Percentiles rank a stretch among this genome's conserved stretches.
Evolutionary conservation across 331 rosid genomes (phyloP).

Genomic region (Acacia concinna): DNA sequence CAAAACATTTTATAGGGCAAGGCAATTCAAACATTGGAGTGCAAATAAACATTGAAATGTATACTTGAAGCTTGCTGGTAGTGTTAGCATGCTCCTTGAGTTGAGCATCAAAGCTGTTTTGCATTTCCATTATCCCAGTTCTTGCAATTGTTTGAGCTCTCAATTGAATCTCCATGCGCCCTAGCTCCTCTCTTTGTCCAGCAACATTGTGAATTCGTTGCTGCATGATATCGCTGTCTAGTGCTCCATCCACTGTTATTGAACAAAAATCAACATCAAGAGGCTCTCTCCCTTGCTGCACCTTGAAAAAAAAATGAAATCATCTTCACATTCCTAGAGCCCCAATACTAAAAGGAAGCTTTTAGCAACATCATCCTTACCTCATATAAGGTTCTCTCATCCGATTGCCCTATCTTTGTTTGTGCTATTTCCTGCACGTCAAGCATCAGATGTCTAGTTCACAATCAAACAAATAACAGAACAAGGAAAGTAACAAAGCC

Average conservation of each 20-base stretch:
- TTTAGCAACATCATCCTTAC: constrained; percentile 54
- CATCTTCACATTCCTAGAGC: constrained; percentile 49
- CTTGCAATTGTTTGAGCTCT: constrained; percentile 88
- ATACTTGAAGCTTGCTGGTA: constrained; percentile 74
- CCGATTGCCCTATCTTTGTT: constrained; percentile 70
- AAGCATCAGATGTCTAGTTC: constrained; percentile 27
- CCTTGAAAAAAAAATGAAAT: constrained; percentile 65
- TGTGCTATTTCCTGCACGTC: constrained; percentile 63
- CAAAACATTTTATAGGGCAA: not conserved
- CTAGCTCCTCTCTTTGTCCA: constrained; percentile 82
- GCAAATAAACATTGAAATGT: not conserved
- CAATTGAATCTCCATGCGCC: constrained; percentile 74
- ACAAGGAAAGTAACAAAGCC: not conserved
- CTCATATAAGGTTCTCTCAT: constrained; percentile 94
- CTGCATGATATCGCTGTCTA: constrained; percentile 67
- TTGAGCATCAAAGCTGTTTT: constrained; percentile 66
- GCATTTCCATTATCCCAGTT: constrained; percentile 73
- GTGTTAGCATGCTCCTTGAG: constrained; percentile 75
- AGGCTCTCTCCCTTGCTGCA: constrained; percentile 96
- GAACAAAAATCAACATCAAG: constrained; percentile 88
- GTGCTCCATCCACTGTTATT: constrained; percentile 69
- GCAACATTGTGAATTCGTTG: constrained; percentile 60
- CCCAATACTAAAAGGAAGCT: constrained; percentile 25
- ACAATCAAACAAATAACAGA: constrained; percentile 24
- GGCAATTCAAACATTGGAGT: not conserved